Evolutionary conservation across 1,139 yeast species (phyloP).

Genomic region (Maudiozyma humilis): DNA sequence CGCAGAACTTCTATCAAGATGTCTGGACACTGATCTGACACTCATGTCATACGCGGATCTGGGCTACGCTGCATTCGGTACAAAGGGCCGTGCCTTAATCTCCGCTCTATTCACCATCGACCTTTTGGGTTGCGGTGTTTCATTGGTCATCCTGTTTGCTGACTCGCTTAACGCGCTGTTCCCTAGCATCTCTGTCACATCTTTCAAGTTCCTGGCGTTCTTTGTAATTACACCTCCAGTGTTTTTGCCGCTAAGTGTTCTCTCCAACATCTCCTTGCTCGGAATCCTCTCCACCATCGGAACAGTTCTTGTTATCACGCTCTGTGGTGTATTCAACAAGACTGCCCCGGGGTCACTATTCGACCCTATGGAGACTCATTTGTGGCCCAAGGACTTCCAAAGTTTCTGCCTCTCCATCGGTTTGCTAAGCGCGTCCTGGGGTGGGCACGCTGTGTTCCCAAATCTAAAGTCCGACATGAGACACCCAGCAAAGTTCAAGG

Average conservation of each 20-base stretch:
- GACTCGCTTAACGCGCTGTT: slow-evolving; percentile 68
- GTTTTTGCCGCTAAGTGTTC: slow-evolving; percentile 61
- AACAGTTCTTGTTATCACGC: slow-evolving; percentile 48
- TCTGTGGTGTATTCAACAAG: slow-evolving; percentile 53
- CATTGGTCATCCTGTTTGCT: slow-evolving; percentile 71
- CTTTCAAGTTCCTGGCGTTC: slow-evolving; percentile 53
- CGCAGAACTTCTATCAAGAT: slow-evolving; percentile 55
- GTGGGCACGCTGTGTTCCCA: slow-evolving; percentile 84
- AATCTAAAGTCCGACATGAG: slow-evolving; percentile 76
- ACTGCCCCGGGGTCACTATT: slow-evolving; percentile 61
- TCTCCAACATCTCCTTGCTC: slow-evolving; percentile 62
- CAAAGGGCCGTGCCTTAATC: slow-evolving; percentile 52
- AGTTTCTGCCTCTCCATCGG: slow-evolving; percentile 59
- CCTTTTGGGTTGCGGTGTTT: slow-evolving; percentile 67
- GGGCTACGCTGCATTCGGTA: slow-evolving; percentile 68
- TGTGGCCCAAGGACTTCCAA: slow-evolving; percentile 46
- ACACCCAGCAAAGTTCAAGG: slow-evolving; percentile 50
- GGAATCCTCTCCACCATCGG: slow-evolving; percentile 68
- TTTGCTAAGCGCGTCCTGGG: slow-evolving; percentile 80
- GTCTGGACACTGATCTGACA: slow-evolving; percentile 67
- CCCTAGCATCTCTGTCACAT: slow-evolving; percentile 41
- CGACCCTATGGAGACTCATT: slow-evolving; percentile 41
- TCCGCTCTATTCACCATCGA: slow-evolving; percentile 70
- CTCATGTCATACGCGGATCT: slow-evolving; percentile 84
- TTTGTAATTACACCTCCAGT: slow-evolving; percentile 54